Evolutionary conservation across 371 early-diverging fungal genomes (phyloP).

Genomic region (Mucor velutinosus): DNA sequence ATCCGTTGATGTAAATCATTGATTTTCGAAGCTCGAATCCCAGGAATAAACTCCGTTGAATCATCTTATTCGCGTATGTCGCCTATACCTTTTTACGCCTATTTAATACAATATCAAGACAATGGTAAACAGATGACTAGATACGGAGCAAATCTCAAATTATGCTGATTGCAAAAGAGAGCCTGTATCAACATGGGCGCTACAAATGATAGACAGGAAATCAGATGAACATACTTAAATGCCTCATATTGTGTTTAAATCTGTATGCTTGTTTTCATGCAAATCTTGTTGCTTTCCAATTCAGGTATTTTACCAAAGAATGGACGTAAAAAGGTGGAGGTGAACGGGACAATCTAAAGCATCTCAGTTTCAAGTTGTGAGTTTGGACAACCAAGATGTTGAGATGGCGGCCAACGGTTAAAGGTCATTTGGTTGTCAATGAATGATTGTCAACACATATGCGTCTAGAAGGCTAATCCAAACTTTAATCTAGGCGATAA

Average conservation of each 20-base stretch:
- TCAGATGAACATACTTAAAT: background rate
- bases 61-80: background rate
- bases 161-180: background rate
- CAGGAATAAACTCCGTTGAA: background rate
- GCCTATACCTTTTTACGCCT: constrained; percentile 3
- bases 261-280: background rate
- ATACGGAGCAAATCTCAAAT: no score
- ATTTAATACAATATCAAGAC: background rate
- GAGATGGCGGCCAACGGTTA: background rate
- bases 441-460: background rate
- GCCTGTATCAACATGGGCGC: no score
- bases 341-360: background rate
- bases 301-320: background rate
- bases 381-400: background rate
- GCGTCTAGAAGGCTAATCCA: background rate
- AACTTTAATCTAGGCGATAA: background rate
- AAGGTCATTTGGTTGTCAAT: background rate
- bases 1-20: background rate
- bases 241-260: background rate
- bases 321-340: background rate
- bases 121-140: background rate
- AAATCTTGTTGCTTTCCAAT: background rate
- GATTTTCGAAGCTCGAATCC: background rate
- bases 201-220: background rate
- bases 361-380: background rate